These are phyloP conservation scores for Hawksworthiomyces lignivorus DNA, from an alignment of 2,329 filamentous ascomycete species.

Conservation along the genomic window DNA sequence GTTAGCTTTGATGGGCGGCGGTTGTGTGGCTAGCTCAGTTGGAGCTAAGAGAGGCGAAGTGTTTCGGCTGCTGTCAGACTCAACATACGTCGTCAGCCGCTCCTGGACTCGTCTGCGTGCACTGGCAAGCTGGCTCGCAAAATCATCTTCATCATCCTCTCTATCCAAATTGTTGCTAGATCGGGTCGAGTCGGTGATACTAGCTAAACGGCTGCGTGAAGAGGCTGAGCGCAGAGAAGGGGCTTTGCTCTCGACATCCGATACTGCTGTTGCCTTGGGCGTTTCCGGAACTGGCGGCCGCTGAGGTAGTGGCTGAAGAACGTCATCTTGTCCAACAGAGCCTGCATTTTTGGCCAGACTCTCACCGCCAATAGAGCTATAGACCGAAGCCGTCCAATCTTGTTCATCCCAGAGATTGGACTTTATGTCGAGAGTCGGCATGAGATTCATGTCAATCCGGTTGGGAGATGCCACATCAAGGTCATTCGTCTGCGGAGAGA, in stretches of 20 bases:
- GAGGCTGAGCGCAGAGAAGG: slow-evolving; percentile 44
- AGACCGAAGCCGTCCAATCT: slow-evolving; percentile 12
- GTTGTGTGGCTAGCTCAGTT: slow-evolving; percentile 27
- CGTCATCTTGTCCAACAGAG: not conserved
- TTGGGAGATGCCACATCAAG: not conserved
- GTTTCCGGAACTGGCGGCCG: not conserved
- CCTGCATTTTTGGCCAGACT: not conserved
- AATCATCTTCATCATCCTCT: slow-evolving; percentile 58
- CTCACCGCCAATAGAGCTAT: slow-evolving; percentile 3
- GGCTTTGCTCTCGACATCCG: not conserved
- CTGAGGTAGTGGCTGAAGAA: not conserved
- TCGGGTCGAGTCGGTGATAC: slow-evolving; percentile 3
- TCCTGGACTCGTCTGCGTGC: slow-evolving; percentile 66
- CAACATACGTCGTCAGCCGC: slow-evolving; percentile 61
- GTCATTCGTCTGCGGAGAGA: not conserved
- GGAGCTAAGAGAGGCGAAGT: slow-evolving; percentile 33
- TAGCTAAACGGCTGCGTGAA: slow-evolving; percentile 40
- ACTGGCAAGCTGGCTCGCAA: slow-evolving; percentile 64
- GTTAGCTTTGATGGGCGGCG: slow-evolving; percentile 36
- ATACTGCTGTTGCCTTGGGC: not conserved
- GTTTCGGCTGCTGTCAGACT: slow-evolving; percentile 46
- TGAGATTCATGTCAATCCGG: slow-evolving; percentile 7
- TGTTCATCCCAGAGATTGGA: slow-evolving; percentile 38
- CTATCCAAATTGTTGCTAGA: slow-evolving; percentile 26
- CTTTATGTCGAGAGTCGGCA: slow-evolving; percentile 26